These are phyloP conservation scores for Pichia pseudocactophila DNA, from an alignment of 805 yeast genomes.

Conservation along the genomic window DNA sequence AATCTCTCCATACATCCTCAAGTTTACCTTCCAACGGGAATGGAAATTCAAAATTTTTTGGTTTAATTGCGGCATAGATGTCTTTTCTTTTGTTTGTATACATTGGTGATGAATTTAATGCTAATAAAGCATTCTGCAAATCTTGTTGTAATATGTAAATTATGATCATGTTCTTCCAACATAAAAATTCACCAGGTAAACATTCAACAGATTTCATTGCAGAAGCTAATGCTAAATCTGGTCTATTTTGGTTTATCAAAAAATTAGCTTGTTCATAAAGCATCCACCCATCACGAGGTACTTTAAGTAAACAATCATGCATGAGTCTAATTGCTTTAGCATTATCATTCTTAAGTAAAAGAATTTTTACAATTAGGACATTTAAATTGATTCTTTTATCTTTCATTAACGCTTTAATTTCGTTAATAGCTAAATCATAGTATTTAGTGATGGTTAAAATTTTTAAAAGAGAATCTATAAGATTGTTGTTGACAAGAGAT, in stretches of 20 bases:
- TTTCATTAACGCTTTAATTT: conserved; percentile 23
- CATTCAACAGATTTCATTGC: conserved; percentile 55
- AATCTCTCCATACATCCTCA: conserved; percentile 38
- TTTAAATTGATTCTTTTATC: conserved; percentile 17
- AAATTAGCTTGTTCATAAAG: conserved; percentile 57
- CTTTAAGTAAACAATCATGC: conserved; percentile 30
- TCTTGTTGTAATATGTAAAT: conserved; percentile 50
- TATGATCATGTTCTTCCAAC: conserved; percentile 61
- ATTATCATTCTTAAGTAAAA: conserved; percentile 35
- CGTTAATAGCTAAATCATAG: conserved; percentile 31
- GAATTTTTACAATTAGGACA: conserved; percentile 35
- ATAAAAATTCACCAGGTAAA: conserved; percentile 66
- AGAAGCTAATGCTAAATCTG: conserved; percentile 46
- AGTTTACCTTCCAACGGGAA: conserved; percentile 47
- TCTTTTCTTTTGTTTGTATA: conserved; percentile 41
- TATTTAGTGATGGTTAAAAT: conserved; percentile 32
- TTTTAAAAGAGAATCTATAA: conserved; percentile 43
- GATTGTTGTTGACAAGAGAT: conserved; percentile 36
- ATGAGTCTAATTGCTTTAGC: conserved; percentile 38
- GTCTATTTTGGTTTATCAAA: conserved; percentile 44
- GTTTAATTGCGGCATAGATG: conserved; percentile 33
- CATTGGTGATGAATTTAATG: conserved; percentile 73
- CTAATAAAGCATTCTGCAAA: conserved; percentile 49
- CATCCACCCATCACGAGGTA: conserved; percentile 50
- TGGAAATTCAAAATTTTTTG: conserved; percentile 38